A percentile compares a stretch with the other conserved stretches of the same genome.
Evolutionary conservation across 805 yeast genomes (phyloP).

Genomic region (Pichia paraexigua): DNA sequence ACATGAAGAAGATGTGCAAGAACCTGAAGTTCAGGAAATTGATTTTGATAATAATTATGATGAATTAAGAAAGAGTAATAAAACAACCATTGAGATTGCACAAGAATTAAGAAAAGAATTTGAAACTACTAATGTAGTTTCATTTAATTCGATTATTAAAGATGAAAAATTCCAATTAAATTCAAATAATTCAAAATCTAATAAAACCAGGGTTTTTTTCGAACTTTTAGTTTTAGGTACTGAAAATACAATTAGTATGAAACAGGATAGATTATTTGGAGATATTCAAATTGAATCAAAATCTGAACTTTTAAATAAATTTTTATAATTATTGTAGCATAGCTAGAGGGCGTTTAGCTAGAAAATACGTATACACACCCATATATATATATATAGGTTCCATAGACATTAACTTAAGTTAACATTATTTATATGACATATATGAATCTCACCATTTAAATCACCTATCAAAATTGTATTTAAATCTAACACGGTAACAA

Average conservation of each 20-base stretch:
- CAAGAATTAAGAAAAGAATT: constrained; percentile 29
- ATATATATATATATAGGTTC: no score
- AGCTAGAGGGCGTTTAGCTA: no score
- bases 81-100: constrained; percentile 50
- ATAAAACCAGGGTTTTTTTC: constrained; percentile 70
- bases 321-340: no score
- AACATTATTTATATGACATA: background rate
- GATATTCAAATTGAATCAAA: constrained; percentile 40
- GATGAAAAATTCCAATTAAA: constrained; percentile 25
- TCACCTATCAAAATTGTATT: constrained; percentile 15
- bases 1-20: background rate
- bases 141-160: background rate
- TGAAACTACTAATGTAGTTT: background rate
- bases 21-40: background rate
- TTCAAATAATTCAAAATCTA: constrained; percentile 34
- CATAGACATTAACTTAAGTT: background rate
- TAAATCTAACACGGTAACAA: background rate
- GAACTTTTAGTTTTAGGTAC: constrained; percentile 79
- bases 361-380: no score
- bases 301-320: constrained; percentile 11
- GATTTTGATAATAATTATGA: constrained; percentile 19
- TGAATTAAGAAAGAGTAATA: constrained; percentile 26
- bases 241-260: constrained; percentile 54
- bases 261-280: constrained; percentile 55
- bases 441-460: constrained; percentile 16